Conservation (phyloP, 2,329 filamentous ascomycete genomes). For the Cyphellophora attinorum region DNA sequence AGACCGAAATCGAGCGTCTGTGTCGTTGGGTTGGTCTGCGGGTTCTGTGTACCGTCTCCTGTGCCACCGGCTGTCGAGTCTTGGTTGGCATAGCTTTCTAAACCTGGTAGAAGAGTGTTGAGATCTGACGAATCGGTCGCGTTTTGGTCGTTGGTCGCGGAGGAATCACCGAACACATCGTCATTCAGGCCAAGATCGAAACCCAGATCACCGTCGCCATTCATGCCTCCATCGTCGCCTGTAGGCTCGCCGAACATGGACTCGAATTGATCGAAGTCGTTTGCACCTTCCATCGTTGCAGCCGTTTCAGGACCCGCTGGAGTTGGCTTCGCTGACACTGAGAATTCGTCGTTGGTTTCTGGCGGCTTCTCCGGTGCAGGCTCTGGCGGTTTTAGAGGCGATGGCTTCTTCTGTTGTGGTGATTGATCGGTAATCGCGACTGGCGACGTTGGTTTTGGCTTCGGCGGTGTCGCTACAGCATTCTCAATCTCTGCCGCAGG, state of each 20-base stretch:
- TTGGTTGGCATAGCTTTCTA: slow-evolving; percentile 24
- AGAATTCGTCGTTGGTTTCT: slow-evolving; percentile 10
- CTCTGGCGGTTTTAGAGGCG: slow-evolving; percentile 22
- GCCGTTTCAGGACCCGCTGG: background rate
- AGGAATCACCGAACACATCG: slow-evolving; percentile 22
- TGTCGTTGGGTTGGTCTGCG: slow-evolving; percentile 5
- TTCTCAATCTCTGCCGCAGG: background rate
- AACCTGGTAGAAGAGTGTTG: slow-evolving; percentile 21
- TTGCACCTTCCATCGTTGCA: slow-evolving; percentile 8
- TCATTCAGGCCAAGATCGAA: slow-evolving; percentile 31
- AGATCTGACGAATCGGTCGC: slow-evolving; percentile 15
- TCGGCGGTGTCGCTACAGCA: slow-evolving; percentile 6
- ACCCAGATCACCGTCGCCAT: slow-evolving; percentile 24
- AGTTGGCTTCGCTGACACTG: slow-evolving; percentile 20
- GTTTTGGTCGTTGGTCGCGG: slow-evolving; percentile 25
- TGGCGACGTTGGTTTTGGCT: slow-evolving; percentile 7
- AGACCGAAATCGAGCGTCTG: slow-evolving; percentile 14
- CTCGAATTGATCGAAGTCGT: slow-evolving; percentile 31
- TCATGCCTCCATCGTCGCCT: slow-evolving; percentile 12
- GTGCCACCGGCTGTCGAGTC: slow-evolving; percentile 14
- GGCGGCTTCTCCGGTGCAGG: slow-evolving; percentile 1
- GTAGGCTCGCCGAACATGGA: slow-evolving; percentile 27
- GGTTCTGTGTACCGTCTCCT: slow-evolving; percentile 9
- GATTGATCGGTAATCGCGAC: slow-evolving; percentile 1
- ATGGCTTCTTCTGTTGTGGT: background rate